A percentile compares a stretch with the other conserved stretches of the same genome.
Conservation (phyloP, 441 rosid genomes). For the Populus trichocarpa region DNA sequence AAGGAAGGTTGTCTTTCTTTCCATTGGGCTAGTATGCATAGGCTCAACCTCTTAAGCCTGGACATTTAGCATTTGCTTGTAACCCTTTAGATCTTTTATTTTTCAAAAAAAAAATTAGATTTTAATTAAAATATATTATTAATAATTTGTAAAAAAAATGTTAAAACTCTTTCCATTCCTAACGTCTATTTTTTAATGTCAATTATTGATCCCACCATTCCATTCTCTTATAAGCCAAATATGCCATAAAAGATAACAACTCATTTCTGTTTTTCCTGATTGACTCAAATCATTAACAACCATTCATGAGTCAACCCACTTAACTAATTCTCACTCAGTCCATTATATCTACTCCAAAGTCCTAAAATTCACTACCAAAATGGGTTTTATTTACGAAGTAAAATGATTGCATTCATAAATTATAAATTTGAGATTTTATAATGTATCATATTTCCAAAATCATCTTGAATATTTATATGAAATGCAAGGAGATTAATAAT, state of each 20-base stretch:
- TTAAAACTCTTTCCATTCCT: no score
- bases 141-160: no score
- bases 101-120: no score
- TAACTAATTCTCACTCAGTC: background rate
- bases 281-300: slow-evolving; percentile 5
- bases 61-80: no score
- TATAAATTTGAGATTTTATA: slow-evolving; percentile 40
- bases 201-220: slow-evolving; percentile 4
- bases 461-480: slow-evolving; percentile 41
- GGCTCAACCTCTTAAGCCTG: no score
- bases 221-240: background rate
- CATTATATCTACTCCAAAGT: slow-evolving; percentile 24
- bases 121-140: no score
- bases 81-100: no score
- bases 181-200: no score
- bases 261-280: background rate
- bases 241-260: background rate
- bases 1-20: no score
- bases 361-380: slow-evolving; percentile 37
- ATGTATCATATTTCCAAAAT: slow-evolving; percentile 40
- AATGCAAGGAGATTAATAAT: slow-evolving; percentile 23
- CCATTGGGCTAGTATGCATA: no score
- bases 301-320: slow-evolving; percentile 1
- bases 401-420: slow-evolving; percentile 37
- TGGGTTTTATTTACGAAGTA: slow-evolving; percentile 25